Conservation (phyloP, 352 stramenopile species). For the Phytophthora constricta region DNA sequence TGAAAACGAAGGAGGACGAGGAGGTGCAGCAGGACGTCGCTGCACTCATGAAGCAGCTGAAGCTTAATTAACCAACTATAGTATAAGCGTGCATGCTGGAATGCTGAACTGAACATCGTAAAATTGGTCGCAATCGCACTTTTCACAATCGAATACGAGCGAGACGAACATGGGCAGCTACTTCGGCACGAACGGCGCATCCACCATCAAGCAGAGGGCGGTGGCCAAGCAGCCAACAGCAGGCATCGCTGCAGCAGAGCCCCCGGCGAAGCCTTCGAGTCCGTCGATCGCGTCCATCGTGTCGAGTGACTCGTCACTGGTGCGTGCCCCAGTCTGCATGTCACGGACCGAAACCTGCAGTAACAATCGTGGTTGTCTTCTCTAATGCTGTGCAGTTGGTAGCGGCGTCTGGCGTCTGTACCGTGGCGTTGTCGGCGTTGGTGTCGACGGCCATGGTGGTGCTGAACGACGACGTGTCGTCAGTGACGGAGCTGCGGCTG, state of each 20-base stretch:
- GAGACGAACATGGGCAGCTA: conserved; percentile 24
- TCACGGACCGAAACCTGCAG: too few species aligned
- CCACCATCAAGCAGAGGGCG: conserved; percentile 23
- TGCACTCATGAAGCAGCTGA: conserved; percentile 57
- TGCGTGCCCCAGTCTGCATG: conserved; percentile 20
- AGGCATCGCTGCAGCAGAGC: conserved; percentile 12
- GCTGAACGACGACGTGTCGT: conserved; percentile 50
- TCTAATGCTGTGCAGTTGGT: conserved; percentile 24
- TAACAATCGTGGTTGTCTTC: background rate
- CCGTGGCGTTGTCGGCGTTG: conserved; percentile 61
- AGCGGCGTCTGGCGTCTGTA: conserved; percentile 45
- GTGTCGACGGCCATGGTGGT: conserved; percentile 58
- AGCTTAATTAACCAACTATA: conserved; percentile 27
- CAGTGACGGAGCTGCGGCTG: conserved; percentile 64
- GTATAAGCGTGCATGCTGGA: conserved; percentile 4
- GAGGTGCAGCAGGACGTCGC: conserved; percentile 53
- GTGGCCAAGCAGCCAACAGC: conserved; percentile 1
- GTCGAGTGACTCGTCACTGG: conserved; percentile 57
- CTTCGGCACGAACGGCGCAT: conserved; percentile 14
- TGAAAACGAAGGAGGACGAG: conserved; percentile 71
- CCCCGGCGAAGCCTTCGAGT: conserved; percentile 17
- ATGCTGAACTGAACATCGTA: background rate
- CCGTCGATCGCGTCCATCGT: conserved; percentile 50
- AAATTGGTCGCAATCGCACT: background rate
- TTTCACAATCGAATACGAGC: background rate